phyloP scores from a whole-genome alignment of 2,329 filamentous ascomycete genomes.

The Scedosporium dehoogii region DNA sequence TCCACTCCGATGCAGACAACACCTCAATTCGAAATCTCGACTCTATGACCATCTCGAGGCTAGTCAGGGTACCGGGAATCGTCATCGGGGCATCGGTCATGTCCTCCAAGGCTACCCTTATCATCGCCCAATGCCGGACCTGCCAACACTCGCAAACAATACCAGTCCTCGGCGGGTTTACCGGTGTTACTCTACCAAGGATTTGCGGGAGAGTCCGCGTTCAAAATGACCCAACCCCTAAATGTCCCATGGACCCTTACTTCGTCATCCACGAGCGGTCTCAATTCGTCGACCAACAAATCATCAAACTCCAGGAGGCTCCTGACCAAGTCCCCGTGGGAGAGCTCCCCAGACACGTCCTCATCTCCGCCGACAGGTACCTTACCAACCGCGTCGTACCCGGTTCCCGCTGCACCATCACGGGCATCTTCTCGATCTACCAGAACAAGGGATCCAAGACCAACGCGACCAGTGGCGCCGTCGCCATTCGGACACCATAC shows the following conservation, averaged over 20 bases:
- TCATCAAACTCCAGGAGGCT: conserved; percentile 95
- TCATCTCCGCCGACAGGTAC: conserved; percentile 94
- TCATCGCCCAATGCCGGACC: conserved; percentile 80
- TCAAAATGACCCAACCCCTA: conserved; percentile 57
- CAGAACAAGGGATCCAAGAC: conserved; percentile 82
- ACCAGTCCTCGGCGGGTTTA: conserved; percentile 73
- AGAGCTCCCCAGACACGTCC: conserved; percentile 86
- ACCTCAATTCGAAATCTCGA: conserved; percentile 91
- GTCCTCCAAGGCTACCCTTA: conserved; percentile 83
- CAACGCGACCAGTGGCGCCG: conserved; percentile 62
- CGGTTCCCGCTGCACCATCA: conserved; percentile 86
- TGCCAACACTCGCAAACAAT: conserved; percentile 66
- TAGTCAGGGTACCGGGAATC: conserved; percentile 95
- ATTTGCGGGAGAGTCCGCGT: conserved; percentile 57
- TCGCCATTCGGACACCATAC: conserved; percentile 93
- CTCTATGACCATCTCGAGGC: conserved; percentile 80
- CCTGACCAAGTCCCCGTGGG: conserved; percentile 96
- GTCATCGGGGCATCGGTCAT: conserved; percentile 95
- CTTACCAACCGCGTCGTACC: conserved; percentile 92
- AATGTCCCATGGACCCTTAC: conserved; percentile 90
- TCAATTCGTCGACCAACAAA: conserved; percentile 92
- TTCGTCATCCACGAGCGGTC: conserved; percentile 93
- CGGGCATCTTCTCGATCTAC: conserved; percentile 97
- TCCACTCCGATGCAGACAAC: conserved; percentile 84
- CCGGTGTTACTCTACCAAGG: conserved; percentile 75